Evolutionary conservation across 2,329 filamentous ascomycete species (phyloP).

Genomic region (Onygenales sp.): DNA sequence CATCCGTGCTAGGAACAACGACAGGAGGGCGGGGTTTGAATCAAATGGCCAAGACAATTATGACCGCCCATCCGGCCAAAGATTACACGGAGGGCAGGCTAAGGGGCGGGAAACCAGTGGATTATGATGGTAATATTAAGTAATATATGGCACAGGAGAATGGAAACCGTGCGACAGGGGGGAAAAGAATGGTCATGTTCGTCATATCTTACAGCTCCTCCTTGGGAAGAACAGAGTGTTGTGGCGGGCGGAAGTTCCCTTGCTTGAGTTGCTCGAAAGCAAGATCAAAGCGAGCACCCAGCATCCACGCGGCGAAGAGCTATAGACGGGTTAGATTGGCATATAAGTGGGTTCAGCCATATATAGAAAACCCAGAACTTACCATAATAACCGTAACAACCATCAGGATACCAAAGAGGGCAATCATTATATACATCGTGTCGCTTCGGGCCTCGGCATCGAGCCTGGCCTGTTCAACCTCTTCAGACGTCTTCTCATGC

Average conservation of each 20-base stretch:
- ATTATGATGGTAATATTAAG: constrained; percentile 5
- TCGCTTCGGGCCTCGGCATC: constrained; percentile 24
- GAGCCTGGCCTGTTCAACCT: constrained; percentile 42
- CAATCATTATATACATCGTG: constrained; percentile 21
- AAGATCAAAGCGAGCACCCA: constrained; percentile 75
- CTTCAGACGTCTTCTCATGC: constrained; percentile 48
- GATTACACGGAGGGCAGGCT: background rate
- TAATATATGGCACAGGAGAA: constrained; percentile 3
- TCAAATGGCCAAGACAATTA: background rate
- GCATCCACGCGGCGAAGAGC: constrained; percentile 67
- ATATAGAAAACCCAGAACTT: constrained; percentile 25
- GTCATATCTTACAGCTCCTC: constrained; percentile 31
- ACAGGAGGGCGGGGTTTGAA: background rate
- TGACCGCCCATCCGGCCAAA: background rate
- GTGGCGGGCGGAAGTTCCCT: constrained; percentile 35
- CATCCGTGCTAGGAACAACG: constrained; percentile 69
- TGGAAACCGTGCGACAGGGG: background rate
- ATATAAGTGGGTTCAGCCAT: too few relatives aligned
- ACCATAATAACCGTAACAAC: constrained; percentile 74
- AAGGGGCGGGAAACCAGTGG: background rate
- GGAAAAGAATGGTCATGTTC: constrained; percentile 5
- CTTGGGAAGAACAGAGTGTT: constrained; percentile 25
- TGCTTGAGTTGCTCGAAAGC: constrained; percentile 47
- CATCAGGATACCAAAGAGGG: constrained; percentile 59
- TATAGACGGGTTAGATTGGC: constrained; percentile 26